phyloP scores from a whole-genome alignment of 768 basidiomycete species.

The Filobasidium floriforme region DNA sequence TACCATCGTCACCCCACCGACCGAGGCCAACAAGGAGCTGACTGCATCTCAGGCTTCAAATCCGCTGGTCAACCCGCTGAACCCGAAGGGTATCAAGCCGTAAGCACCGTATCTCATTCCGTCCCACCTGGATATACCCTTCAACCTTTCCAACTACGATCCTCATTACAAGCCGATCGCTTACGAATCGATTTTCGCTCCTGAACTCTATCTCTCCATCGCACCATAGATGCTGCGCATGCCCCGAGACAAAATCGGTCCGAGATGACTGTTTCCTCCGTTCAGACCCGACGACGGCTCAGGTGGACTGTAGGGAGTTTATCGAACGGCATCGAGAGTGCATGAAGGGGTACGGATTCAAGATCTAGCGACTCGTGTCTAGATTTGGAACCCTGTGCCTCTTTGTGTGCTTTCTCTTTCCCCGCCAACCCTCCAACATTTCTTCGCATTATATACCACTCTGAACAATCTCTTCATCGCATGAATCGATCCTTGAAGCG shows the following conservation, averaged over 20 bases:
- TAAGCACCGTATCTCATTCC: constrained; percentile 48
- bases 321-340: constrained; percentile 76
- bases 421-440: no score
- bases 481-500: no score
- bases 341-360: constrained; percentile 87
- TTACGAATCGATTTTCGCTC: no score
- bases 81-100: constrained; percentile 94
- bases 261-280: constrained; percentile 91
- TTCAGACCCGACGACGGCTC: constrained; percentile 54
- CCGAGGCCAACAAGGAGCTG: background rate
- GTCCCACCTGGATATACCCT: background rate
- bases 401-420: no score
- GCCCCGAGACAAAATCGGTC: constrained; percentile 23
- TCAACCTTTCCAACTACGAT: background rate
- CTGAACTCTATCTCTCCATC: no score
- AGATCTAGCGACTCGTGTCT: constrained; percentile 47
- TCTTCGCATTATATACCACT: no score
- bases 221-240: background rate
- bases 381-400: background rate
- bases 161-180: background rate
- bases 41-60: constrained; percentile 13
- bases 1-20: background rate
- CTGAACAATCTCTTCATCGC: no score
- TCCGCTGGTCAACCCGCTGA: constrained; percentile 61
- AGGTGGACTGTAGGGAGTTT: constrained; percentile 71